Conservation (phyloP, 2,329 filamentous ascomycete species). For the Cryoendolithus antarcticus region DNA sequence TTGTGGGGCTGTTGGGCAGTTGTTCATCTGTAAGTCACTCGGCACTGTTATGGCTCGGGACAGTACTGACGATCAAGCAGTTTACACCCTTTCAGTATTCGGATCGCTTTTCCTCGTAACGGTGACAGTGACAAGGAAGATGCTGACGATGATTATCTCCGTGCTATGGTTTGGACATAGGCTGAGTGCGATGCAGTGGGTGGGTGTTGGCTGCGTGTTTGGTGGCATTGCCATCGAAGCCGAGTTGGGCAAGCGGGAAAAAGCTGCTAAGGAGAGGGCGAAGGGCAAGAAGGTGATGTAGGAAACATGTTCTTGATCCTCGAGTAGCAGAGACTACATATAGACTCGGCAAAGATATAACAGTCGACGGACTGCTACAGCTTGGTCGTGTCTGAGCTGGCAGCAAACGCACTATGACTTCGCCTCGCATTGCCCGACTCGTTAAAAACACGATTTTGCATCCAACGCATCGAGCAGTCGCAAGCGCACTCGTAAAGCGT, state of each 20-base stretch:
- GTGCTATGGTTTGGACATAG: slow-evolving; percentile 90
- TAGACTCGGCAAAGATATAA: no score
- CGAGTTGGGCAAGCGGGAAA: slow-evolving; percentile 66
- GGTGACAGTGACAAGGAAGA: slow-evolving; percentile 94
- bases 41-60: neutral
- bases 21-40: slow-evolving; percentile 61
- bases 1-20: slow-evolving; percentile 84
- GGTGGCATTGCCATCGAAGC: slow-evolving; percentile 90
- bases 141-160: slow-evolving; percentile 97
- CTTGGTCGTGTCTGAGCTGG: no score
- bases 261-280: slow-evolving; percentile 62
- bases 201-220: slow-evolving; percentile 86
- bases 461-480: no score
- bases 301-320: no score
- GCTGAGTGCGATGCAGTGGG: slow-evolving; percentile 79
- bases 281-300: slow-evolving; percentile 26
- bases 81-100: slow-evolving; percentile 88
- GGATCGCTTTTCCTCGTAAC: slow-evolving; percentile 86
- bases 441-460: no score
- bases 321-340: no score
- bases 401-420: no score
- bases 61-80: slow-evolving; percentile 10
- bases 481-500: no score
- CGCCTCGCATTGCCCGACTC: no score
- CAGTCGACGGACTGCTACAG: no score